Percentiles rank a stretch among this genome's conserved stretches.
Conservation (phyloP, 768 basidiomycete genomes). For the Podaxis sp. region DNA sequence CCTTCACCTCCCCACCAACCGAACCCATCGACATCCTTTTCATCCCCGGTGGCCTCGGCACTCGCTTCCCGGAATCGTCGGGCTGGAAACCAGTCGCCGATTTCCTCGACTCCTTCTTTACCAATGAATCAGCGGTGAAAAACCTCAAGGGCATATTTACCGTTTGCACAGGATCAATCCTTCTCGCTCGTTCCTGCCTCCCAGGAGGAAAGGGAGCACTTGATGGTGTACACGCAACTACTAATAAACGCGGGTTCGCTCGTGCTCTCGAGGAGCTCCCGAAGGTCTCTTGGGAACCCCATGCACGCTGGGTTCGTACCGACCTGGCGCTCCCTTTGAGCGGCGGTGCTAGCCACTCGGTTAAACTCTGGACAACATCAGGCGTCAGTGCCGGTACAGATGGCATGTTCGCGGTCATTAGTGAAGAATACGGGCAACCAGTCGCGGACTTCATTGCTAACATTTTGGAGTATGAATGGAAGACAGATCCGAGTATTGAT, state of each 20-base stretch:
- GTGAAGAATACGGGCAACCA: slow-evolving; percentile 35
- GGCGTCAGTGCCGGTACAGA: slow-evolving; percentile 49
- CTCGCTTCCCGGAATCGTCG: slow-evolving; percentile 20
- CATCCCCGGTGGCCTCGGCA: slow-evolving; percentile 30
- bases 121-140: background rate
- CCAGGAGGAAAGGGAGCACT: slow-evolving; percentile 26
- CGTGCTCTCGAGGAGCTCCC: slow-evolving; percentile 24
- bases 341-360: slow-evolving; percentile 27
- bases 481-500: slow-evolving; percentile 36
- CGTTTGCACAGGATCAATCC: slow-evolving; percentile 42
- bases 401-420: slow-evolving; percentile 36
- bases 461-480: slow-evolving; percentile 39
- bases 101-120: slow-evolving; percentile 26
- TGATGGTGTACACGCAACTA: slow-evolving; percentile 43
- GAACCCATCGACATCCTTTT: slow-evolving; percentile 34
- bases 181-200: slow-evolving; percentile 32
- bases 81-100: slow-evolving; percentile 32
- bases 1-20: slow-evolving; percentile 20
- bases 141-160: slow-evolving; percentile 28
- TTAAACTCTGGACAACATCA: slow-evolving; percentile 48
- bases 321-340: slow-evolving; percentile 3
- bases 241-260: slow-evolving; percentile 39
- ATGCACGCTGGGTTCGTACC: slow-evolving; percentile 42
- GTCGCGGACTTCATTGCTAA: slow-evolving; percentile 31
- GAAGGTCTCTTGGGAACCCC: slow-evolving; percentile 41